Evolutionary conservation across 2,329 filamentous ascomycete species (phyloP).

Genomic region (Coniella vitis): DNA sequence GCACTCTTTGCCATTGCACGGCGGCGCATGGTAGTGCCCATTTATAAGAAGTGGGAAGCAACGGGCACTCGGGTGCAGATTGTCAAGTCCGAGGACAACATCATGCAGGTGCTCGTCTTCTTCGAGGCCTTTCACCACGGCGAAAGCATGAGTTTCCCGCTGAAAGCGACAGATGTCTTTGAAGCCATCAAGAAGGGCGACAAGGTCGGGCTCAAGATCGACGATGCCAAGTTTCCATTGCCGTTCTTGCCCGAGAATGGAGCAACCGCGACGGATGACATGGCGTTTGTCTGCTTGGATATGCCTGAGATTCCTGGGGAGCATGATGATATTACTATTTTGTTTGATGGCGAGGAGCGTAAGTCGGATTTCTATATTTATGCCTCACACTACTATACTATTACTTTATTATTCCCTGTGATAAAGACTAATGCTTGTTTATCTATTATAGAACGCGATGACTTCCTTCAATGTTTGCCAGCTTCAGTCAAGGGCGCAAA

Average conservation of each 20-base stretch:
- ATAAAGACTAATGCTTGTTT: slow-evolving; percentile 18
- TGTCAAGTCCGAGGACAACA: slow-evolving; percentile 61
- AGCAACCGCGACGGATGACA: slow-evolving; percentile 45
- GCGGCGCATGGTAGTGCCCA: slow-evolving; percentile 81
- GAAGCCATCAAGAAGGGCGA: slow-evolving; percentile 59
- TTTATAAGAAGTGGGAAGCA: slow-evolving; percentile 92
- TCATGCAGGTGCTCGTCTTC: slow-evolving; percentile 74
- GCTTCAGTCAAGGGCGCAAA: slow-evolving; percentile 47
- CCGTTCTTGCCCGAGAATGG: slow-evolving; percentile 51
- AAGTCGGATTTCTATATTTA: slow-evolving; percentile 37
- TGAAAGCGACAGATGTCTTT: slow-evolving; percentile 79
- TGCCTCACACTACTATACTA: background rate
- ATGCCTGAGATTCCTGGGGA: slow-evolving; percentile 84
- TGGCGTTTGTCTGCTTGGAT: slow-evolving; percentile 77
- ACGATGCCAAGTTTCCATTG: slow-evolving; percentile 85
- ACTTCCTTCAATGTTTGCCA: slow-evolving; percentile 45
- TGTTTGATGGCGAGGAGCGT: slow-evolving; percentile 76
- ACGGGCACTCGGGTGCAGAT: slow-evolving; percentile 74
- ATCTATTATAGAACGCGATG: slow-evolving; percentile 43
- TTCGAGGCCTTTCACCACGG: slow-evolving; percentile 85
- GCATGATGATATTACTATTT: slow-evolving; percentile 82
- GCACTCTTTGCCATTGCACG: slow-evolving; percentile 74
- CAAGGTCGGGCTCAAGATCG: slow-evolving; percentile 69
- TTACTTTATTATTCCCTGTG: background rate
- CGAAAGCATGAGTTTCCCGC: slow-evolving; percentile 79